These are phyloP conservation scores for Hordeum marinum DNA, from an alignment of 176 grass and related monocot genomes.

Conservation along the genomic window DNA sequence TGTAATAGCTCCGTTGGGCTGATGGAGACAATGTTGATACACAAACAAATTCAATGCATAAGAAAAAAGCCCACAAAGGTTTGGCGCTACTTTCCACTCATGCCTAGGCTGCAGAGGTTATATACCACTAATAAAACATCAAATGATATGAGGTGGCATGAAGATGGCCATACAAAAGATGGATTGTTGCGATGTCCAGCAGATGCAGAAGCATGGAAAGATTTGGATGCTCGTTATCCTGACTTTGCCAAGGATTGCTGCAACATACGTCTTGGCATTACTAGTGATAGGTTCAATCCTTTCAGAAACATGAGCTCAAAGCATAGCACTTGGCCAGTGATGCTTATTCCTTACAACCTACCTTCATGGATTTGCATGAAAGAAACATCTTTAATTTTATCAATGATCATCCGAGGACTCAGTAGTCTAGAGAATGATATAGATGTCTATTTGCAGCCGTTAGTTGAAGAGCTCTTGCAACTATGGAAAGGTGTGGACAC, in stretches of 20 bases:
- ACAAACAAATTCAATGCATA: background rate
- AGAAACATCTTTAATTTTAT: no score
- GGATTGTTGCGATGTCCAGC: background rate
- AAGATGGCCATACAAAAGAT: no score
- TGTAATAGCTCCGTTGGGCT: background rate
- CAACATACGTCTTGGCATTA: background rate
- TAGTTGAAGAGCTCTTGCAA: background rate
- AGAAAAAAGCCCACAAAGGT: background rate
- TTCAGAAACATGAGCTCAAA: conserved; percentile 2
- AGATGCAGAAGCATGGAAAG: background rate
- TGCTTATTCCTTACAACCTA: background rate
- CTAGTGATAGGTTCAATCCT: conserved; percentile 22
- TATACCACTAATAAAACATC: no score
- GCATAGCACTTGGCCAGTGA: conserved; percentile 9
- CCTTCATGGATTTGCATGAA: no score
- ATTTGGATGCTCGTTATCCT: background rate
- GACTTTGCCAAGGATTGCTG: background rate
- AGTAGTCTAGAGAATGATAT: no score
- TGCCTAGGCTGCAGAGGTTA: no score
- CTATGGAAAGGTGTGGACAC: background rate
- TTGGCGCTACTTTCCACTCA: no score
- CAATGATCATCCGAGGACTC: no score
- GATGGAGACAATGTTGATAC: background rate
- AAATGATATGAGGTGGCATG: no score
- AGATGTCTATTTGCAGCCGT: background rate